Conservation (phyloP, 176 grass and related monocot species). For the Tillandsia fasciculata region DNA sequence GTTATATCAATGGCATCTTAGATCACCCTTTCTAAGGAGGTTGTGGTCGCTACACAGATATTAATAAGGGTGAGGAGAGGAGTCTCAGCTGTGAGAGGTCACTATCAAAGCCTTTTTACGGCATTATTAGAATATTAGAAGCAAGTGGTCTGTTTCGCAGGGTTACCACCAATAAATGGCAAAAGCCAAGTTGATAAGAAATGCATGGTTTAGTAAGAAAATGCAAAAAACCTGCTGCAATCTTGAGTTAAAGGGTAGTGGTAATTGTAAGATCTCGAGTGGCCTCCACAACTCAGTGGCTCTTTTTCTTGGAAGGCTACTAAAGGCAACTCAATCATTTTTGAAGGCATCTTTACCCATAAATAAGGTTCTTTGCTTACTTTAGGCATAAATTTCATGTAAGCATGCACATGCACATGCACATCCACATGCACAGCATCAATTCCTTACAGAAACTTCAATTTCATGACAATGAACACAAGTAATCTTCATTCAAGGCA, state of each 20-base stretch:
- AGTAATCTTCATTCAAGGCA: too few relatives aligned
- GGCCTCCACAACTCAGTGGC: background rate
- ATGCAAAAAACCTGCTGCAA: background rate
- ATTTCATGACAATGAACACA: too few relatives aligned
- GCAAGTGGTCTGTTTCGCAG: background rate
- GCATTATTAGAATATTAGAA: slow-evolving; percentile 10
- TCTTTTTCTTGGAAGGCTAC: background rate
- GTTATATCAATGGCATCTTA: slow-evolving; percentile 20
- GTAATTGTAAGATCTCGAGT: background rate
- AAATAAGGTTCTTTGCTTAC: background rate
- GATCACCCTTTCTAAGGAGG: slow-evolving; percentile 12
- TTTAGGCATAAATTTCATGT: background rate
- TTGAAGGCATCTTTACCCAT: background rate
- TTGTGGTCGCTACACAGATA: background rate
- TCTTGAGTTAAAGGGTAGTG: background rate
- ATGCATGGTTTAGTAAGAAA: background rate
- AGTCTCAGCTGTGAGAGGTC: background rate
- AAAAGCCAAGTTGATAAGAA: background rate
- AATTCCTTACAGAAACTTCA: background rate
- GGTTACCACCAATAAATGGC: background rate
- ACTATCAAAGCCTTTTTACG: slow-evolving; percentile 5
- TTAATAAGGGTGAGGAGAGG: background rate
- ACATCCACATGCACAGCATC: background rate
- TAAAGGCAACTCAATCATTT: background rate
- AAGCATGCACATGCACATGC: background rate